Percentiles rank a stretch among this genome's conserved stretches.
Conservation (phyloP, 2,329 filamentous ascomycete genomes). For the Westerdykella sp. region DNA sequence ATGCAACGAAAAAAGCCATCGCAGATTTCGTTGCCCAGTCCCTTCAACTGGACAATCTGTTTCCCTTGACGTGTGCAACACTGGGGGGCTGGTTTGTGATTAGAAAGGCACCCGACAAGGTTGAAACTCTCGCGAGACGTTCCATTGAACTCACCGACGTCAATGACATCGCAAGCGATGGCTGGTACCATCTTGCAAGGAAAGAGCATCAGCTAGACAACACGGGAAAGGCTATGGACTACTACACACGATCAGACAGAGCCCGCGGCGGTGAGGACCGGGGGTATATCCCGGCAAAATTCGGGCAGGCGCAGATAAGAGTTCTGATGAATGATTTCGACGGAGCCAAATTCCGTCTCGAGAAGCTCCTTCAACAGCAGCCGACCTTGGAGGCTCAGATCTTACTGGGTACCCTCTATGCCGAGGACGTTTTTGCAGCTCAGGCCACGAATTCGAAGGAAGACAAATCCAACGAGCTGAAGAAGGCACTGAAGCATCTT, state of each 20-base stretch:
- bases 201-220: conserved; percentile 85
- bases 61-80: conserved; percentile 81
- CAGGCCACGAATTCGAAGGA: conserved; percentile 69
- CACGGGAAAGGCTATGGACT: conserved; percentile 68
- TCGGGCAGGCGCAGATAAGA: conserved; percentile 84
- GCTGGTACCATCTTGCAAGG: conserved; percentile 89
- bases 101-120: conserved; percentile 70
- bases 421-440: conserved; percentile 83
- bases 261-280: conserved; percentile 85
- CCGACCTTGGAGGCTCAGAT: conserved; percentile 86
- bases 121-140: conserved; percentile 81
- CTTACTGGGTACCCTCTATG: conserved; percentile 82
- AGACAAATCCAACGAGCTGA: conserved; percentile 77
- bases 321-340: conserved; percentile 78
- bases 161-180: conserved; percentile 92
- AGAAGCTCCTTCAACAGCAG: conserved; percentile 86
- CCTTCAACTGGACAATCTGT: conserved; percentile 87
- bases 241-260: conserved; percentile 84
- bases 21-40: conserved; percentile 89
- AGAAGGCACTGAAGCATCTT: conserved; percentile 78
- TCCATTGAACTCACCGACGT: conserved; percentile 95
- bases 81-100: conserved; percentile 88
- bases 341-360: conserved; percentile 85
- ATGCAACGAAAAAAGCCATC: conserved; percentile 87
- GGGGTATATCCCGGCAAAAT: conserved; percentile 89